Evolutionary conservation across 1,284 basidiomycete species (phyloP), one percentile per base, ranked within the genome.

Genomic region (Erythrobasidium hasegawianum): DNA sequence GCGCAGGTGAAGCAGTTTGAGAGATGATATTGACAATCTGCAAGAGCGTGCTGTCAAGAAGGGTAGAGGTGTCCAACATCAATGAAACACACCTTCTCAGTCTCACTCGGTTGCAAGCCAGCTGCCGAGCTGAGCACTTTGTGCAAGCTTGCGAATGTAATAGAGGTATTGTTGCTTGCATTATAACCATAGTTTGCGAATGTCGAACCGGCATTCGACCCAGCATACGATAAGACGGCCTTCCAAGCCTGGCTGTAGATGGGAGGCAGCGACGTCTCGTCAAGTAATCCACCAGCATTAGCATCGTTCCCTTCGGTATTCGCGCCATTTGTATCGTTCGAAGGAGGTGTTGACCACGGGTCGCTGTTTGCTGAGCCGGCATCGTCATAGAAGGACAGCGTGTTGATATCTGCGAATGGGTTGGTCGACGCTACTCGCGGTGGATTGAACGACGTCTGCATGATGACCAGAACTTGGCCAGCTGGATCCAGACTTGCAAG

Each of bases 21-120:
- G 57, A 67, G 39, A 67, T 52, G 39, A 67, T 27, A 55, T 71
- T 65, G 43, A 58, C 45, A 10, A 65, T 65, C 62, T 65, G 45
- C 29, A 13, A 20, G 14, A 14, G 14, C n/a, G 22, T 49, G 16
- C 8, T 20, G 2, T 13, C 45, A 45, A 38, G 39, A 52, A 24
- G 24, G 16, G 7, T 2, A 20, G 24, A 16, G n/a, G n/a, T n/a
- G n/a, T 1, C 24, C 2, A 57, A 24, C 24, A 14, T 56, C 18
- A 4, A 24, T 13, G 13, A 2, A 13, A 22, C n/a, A 18, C 20
- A 40, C 62, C 62, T 49, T 57, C 45, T 65, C 62, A 52, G 49
- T 58, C 13, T 65, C 55, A 16, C 62, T 45, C 22, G 62, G 55
- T 18, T 38, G 18, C 22, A 65, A 45, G 3, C 40, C 55, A 18